Evolutionary conservation across 371 early-diverging fungal genomes (phyloP), one percentile per base, ranked within the genome.

Genomic region (Entomophthora muscae): DNA sequence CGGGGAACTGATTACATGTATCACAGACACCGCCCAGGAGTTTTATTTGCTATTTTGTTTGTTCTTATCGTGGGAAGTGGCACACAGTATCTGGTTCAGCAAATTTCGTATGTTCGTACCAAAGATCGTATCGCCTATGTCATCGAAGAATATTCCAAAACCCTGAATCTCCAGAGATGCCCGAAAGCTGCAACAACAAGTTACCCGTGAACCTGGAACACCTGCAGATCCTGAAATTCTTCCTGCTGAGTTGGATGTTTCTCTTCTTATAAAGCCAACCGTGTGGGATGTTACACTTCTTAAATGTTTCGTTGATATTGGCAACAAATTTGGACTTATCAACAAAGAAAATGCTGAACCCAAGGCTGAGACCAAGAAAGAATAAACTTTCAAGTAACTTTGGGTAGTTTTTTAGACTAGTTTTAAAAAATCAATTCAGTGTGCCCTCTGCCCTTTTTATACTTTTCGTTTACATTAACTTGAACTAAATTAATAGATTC

Each of bases 1-100:
- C 79, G 90, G 54, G 90, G 89, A 62, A 84, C 89, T 33, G 89
- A 84, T 2, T 90, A 89, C 63, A 71, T 83, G 23, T 90, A 90
- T 67, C 71, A 79, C 29, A 81, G 90, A 33, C 85, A 83, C 72
- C 76, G 89, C 24, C 90, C 90, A 17, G 89, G 88, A n/a, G 70
- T 88, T n/a, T 74, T 74, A 2, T 63, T 74, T 1, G 90, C 85
- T 1, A 2, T 78, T 1, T 67, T 77, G 21, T 79, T 85, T 2
- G 68, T 89, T 61, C 31, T 72, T 12, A 3, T 80, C 22, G 69
- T 88, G 66, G 70, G 63, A 17, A 78, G 79, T 22, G 76, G 72
- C 13, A 73, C 86, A 73, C 88, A 89, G 68, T 83, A 84, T 63
- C 33, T 88, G 61, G 82, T 77, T 31, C 73, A 73, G 42, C 75